Percentiles rank a stretch among this genome's conserved stretches.
Evolutionary conservation across 805 yeast species (phyloP).

Genomic region (Yarrowia sp.): DNA sequence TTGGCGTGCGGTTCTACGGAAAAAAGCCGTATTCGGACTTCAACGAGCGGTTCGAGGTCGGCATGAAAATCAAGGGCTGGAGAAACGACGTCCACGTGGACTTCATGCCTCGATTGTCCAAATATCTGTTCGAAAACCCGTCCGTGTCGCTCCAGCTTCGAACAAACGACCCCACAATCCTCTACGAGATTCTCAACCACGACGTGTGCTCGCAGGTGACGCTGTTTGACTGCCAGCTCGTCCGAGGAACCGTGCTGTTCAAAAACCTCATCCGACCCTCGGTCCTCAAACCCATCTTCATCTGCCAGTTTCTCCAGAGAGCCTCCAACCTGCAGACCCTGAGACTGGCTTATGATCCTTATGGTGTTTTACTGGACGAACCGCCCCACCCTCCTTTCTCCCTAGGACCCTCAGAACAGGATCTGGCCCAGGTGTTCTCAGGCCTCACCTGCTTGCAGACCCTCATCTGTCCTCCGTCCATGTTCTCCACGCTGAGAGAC

Average conservation of each 20-base stretch:
- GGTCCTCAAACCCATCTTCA: slow-evolving; percentile 19
- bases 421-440: slow-evolving; percentile 4
- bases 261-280: slow-evolving; percentile 31
- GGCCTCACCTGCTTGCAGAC: not conserved
- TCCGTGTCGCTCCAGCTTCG: slow-evolving; percentile 26
- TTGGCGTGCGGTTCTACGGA: slow-evolving; percentile 29
- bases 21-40: slow-evolving; percentile 36
- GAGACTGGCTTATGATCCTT: slow-evolving; percentile 31
- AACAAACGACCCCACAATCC: slow-evolving; percentile 24
- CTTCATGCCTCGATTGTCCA: slow-evolving; percentile 31
- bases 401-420: slow-evolving; percentile 19
- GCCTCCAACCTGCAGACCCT: slow-evolving; percentile 14
- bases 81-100: slow-evolving; percentile 35
- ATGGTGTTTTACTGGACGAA: slow-evolving; percentile 17
- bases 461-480: slow-evolving; percentile 17
- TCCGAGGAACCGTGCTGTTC: slow-evolving; percentile 18
- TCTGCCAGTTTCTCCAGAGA: slow-evolving; percentile 22
- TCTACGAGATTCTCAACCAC: slow-evolving; percentile 15
- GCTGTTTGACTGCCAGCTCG: slow-evolving; percentile 33
- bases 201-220: slow-evolving; percentile 11
- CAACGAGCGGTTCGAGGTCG: slow-evolving; percentile 34
- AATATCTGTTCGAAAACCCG: slow-evolving; percentile 7
- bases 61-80: slow-evolving; percentile 34
- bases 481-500: slow-evolving; percentile 12
- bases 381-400: slow-evolving; percentile 24